Percentiles rank a stretch among this genome's conserved stretches.
These are phyloP conservation scores for Coemansia sp. DNA, from an alignment of 192 early-diverging fungal species.

Conservation along the genomic window DNA sequence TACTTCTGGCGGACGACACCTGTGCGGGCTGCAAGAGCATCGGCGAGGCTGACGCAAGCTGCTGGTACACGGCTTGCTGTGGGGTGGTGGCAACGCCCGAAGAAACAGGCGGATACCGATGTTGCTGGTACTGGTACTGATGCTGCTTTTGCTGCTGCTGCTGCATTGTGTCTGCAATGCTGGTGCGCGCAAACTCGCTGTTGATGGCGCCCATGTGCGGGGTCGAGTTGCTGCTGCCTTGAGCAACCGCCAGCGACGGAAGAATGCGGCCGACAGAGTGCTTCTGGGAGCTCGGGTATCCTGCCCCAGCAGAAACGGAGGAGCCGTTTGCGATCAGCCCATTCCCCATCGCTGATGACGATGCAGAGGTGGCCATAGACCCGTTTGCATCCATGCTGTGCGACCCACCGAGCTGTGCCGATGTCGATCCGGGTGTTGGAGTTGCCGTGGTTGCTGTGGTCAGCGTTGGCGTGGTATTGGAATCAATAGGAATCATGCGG, in stretches of 20 bases:
- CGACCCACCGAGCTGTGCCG: constrained; percentile 28
- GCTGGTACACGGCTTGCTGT: constrained; percentile 8
- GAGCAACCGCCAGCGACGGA: constrained; percentile 31
- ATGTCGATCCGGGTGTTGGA: constrained; percentile 47
- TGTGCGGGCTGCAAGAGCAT: constrained; percentile 24
- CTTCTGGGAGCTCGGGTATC: constrained; percentile 17
- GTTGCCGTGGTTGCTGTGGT: constrained; percentile 45
- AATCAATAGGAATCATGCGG: constrained; percentile 35
- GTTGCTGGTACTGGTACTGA: neutral
- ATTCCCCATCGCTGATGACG: constrained; percentile 5
- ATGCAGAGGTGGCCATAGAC: constrained; percentile 4
- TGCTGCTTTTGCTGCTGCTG: constrained; percentile 15
- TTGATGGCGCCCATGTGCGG: constrained; percentile 12
- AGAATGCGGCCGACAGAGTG: constrained; percentile 35
- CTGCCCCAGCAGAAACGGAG: constrained; percentile 4
- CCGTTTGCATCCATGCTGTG: constrained; percentile 37
- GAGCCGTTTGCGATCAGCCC: neutral
- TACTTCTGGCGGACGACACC: constrained; percentile 15
- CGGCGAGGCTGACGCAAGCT: constrained; percentile 19
- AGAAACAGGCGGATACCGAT: constrained; percentile 2
- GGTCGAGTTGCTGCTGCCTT: neutral
- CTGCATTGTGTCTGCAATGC: constrained; percentile 14
- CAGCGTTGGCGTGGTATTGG: constrained; percentile 42
- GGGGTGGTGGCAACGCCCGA: constrained; percentile 4
- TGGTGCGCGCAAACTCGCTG: constrained; percentile 27